Conservation (phyloP, 2,329 filamentous ascomycete genomes). For the Cladosporium sp. region DNA sequence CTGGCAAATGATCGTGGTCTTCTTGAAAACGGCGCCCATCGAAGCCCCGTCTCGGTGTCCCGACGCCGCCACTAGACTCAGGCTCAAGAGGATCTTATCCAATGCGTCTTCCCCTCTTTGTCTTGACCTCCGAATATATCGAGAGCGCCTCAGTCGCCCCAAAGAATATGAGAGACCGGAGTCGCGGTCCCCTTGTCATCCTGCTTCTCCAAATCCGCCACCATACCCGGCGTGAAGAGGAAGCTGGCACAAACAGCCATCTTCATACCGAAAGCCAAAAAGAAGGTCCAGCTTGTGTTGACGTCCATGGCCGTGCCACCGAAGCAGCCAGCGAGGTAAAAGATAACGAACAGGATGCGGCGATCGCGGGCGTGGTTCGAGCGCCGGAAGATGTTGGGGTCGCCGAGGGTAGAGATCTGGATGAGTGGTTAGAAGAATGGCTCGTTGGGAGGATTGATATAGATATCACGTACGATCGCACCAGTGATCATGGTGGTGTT, state of each 20-base stretch:
- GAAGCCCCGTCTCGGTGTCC: too few species aligned
- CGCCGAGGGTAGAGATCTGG: conserved; percentile 8
- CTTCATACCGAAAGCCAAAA: conserved; percentile 18
- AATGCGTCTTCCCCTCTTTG: too few species aligned
- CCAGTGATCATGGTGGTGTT: conserved; percentile 24
- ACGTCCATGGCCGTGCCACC: conserved; percentile 11
- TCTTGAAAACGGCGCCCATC: too few species aligned
- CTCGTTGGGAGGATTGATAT: not conserved
- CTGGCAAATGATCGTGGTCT: too few species aligned
- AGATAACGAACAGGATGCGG: conserved; percentile 13
- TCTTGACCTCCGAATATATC: too few species aligned
- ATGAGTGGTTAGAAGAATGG: not conserved
- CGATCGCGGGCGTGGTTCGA: conserved; percentile 13
- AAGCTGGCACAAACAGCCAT: conserved; percentile 17
- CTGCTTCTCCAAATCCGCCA: conserved; percentile 13
- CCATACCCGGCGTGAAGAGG: conserved; percentile 18
- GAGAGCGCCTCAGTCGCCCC: conserved; percentile 12
- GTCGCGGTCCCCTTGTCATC: conserved; percentile 11
- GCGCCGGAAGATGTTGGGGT: conserved; percentile 1
- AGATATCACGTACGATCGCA: conserved; percentile 15
- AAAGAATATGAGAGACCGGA: conserved; percentile 14
- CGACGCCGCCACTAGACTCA: too few species aligned
- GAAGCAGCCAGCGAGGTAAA: conserved; percentile 16
- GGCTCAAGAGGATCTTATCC: too few species aligned
- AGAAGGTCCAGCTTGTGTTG: conserved; percentile 13